Conservation (phyloP, 805 yeast species). For the Ogataea parapolymorpha region DNA sequence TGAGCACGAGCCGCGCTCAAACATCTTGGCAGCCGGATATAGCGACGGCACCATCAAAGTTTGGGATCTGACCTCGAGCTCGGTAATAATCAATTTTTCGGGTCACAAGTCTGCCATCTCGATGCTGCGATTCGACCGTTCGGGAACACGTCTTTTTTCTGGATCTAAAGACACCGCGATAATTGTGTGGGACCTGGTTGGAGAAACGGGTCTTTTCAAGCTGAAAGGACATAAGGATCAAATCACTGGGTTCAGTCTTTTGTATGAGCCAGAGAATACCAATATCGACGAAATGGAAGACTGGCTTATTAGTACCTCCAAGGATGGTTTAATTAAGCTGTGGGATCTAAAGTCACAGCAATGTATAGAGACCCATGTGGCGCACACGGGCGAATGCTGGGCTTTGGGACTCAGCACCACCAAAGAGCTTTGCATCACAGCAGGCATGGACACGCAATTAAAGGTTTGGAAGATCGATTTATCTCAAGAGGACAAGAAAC, state of each 20-base stretch:
- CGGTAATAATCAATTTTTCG: conserved; percentile 74
- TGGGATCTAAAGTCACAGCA: conserved; percentile 93
- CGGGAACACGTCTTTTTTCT: conserved; percentile 81
- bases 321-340: conserved; percentile 86
- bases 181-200: conserved; percentile 92
- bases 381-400: conserved; percentile 95
- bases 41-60: conserved; percentile 84
- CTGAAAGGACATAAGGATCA: conserved; percentile 86
- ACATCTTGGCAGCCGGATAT: conserved; percentile 84
- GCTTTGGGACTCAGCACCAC: conserved; percentile 48
- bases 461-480: conserved; percentile 80
- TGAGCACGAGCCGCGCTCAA: conserved; percentile 56
- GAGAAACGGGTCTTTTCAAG: conserved; percentile 84
- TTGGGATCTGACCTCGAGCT: conserved; percentile 84
- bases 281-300: conserved; percentile 56
- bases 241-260: conserved; percentile 69
- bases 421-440: conserved; percentile 52
- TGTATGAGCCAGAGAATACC: conserved; percentile 33
- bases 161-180: conserved; percentile 85
- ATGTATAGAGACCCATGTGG: conserved; percentile 91
- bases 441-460: conserved; percentile 77
- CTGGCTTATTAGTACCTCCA: conserved; percentile 72
- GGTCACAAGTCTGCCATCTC: conserved; percentile 91
- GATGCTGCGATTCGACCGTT: conserved; percentile 62
- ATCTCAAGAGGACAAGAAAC: conserved; percentile 42